These are phyloP conservation scores for Kluyveromyces wickerhamii DNA, from an alignment of 805 yeast genomes.

Conservation along the genomic window DNA sequence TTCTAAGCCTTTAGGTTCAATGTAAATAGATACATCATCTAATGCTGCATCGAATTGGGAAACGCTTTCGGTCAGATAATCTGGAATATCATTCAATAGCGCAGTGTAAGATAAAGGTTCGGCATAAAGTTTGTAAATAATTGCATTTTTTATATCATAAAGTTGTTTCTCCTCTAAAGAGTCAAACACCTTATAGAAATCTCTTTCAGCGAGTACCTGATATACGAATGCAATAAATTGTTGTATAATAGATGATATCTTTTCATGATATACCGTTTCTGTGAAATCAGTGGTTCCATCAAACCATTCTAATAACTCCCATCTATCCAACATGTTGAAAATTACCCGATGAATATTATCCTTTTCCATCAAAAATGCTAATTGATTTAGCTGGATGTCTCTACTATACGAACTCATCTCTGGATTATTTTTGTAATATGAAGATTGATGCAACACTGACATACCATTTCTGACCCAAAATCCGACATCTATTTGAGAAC, in stretches of 20 bases:
- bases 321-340: slow-evolving; percentile 45
- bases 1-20: slow-evolving; percentile 56
- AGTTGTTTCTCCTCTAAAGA: slow-evolving; percentile 25
- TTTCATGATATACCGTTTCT: slow-evolving; percentile 42
- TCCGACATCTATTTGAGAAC: slow-evolving; percentile 53
- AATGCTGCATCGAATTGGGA: slow-evolving; percentile 42
- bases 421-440: slow-evolving; percentile 40
- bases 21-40: slow-evolving; percentile 49
- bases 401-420: slow-evolving; percentile 53
- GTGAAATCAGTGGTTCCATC: slow-evolving; percentile 25
- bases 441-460: slow-evolving; percentile 42
- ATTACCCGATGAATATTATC: slow-evolving; percentile 49
- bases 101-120: slow-evolving; percentile 49
- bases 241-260: slow-evolving; percentile 57
- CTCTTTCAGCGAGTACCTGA: slow-evolving; percentile 61
- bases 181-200: slow-evolving; percentile 42
- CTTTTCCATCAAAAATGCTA: slow-evolving; percentile 46
- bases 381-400: slow-evolving; percentile 69
- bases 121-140: slow-evolving; percentile 44
- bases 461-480: slow-evolving; percentile 72
- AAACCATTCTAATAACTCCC: slow-evolving; percentile 50
- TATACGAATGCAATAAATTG: slow-evolving; percentile 70
- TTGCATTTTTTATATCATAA: slow-evolving; percentile 31
- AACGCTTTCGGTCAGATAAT: slow-evolving; percentile 29
- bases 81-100: slow-evolving; percentile 33